Evolutionary conservation across 2,329 filamentous ascomycete species (phyloP), one percentile per base, ranked within the genome.

Genomic region (Fusarium mangiferae): DNA sequence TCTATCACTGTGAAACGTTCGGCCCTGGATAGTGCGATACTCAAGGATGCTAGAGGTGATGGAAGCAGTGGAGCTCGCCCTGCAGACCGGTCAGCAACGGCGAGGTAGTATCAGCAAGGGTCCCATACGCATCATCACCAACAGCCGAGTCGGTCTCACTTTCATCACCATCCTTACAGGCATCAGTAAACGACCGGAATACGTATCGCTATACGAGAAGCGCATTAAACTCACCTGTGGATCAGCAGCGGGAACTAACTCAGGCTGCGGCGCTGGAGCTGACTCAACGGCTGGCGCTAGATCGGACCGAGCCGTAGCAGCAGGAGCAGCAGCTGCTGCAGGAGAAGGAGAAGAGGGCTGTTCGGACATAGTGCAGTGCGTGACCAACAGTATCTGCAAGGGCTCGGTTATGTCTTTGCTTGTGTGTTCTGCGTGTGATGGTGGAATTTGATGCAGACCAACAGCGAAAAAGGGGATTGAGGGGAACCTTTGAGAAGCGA

Each of bases 41-140:
- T 77, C 66, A 6, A 77, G 62, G 35, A 77, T 77, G 20, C 75
- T 77, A 3, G 68, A 62, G 6, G 75, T 66, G 36, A 77, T 72
- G 5, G 75, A 77, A 15, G 75, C 75, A 22, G 75, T 77, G 22
- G 75, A 77, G 61, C 75, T 78, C 13, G 56, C 74, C 14, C 75
- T 78, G 24, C 7, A 14, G 20, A 11, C 7, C 3, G 14, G 24
- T 74, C 45, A 74, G 72, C 46, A 41, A 24, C 42, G 28, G 20
- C 35, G 38, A 36, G 12, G 24, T 48, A 36, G 30, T 24, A 58
- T 45, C 14, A 24, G 33, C 9, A 46, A 39, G 51, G 24, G 17
- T 20, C 13, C 22, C 55, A 52, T 64, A 74, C 72, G 63, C 72
- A 59, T 74, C 72, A 20, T 51, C 49, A 39, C 68, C 72, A n/a